Evolutionary conservation across 2,329 filamentous ascomycete genomes (phyloP).

Genomic region (Coniochaeta sp.): DNA sequence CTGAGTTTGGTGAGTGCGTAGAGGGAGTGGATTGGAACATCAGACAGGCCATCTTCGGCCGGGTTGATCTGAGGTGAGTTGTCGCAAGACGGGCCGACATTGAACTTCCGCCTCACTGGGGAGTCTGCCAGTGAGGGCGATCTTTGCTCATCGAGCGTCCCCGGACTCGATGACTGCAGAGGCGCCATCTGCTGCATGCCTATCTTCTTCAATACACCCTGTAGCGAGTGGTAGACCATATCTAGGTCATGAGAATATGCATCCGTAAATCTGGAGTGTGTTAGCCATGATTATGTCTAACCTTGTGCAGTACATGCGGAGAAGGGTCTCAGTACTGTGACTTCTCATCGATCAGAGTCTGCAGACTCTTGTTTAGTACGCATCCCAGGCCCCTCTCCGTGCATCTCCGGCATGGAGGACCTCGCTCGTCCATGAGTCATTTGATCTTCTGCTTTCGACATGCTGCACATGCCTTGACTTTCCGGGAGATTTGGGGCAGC

Average conservation of each 20-base stretch:
- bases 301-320: not conserved
- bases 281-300: not conserved
- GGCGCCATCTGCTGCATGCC: slow-evolving; percentile 9
- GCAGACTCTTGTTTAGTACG: slow-evolving; percentile 31
- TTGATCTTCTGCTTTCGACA: slow-evolving; percentile 36
- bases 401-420: slow-evolving; percentile 30
- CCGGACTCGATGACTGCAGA: slow-evolving; percentile 8
- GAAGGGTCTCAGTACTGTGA: slow-evolving; percentile 21
- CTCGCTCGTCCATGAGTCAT: slow-evolving; percentile 31
- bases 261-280: slow-evolving; percentile 3
- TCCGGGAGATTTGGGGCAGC: slow-evolving; percentile 24
- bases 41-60: slow-evolving; percentile 25
- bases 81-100: slow-evolving; percentile 13
- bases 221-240: slow-evolving; percentile 12
- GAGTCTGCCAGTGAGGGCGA: not conserved
- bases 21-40: slow-evolving; percentile 30
- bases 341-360: slow-evolving; percentile 33
- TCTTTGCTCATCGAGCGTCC: slow-evolving; percentile 2
- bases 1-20: slow-evolving; percentile 26
- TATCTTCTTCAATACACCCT: slow-evolving; percentile 10
- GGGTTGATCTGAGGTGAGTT: slow-evolving; percentile 16
- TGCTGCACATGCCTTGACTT: slow-evolving; percentile 32
- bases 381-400: slow-evolving; percentile 27
- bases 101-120: not conserved
- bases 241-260: slow-evolving; percentile 14